Evolutionary conservation across 345 rosid genomes (phyloP).

Genomic region (Eutrema japonicum): DNA sequence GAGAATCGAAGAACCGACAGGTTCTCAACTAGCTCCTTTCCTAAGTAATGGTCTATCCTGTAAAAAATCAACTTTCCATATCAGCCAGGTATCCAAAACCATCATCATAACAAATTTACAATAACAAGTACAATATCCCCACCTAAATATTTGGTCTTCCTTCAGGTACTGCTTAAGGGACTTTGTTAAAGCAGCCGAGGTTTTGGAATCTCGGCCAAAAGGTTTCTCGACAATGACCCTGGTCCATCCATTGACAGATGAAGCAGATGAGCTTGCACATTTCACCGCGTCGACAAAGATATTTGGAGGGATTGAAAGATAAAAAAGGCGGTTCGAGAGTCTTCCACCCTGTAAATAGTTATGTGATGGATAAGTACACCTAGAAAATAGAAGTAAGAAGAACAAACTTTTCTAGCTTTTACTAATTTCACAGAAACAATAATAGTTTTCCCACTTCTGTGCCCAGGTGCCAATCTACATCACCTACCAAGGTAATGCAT

Average conservation of each 20-base stretch:
- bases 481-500: constrained; percentile 12
- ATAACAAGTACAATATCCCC: constrained; percentile 22
- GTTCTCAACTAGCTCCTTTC: constrained; percentile 98
- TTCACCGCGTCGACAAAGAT: constrained; percentile 88
- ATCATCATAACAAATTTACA: neutral
- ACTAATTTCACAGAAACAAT: neutral
- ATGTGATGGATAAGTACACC: constrained; percentile 13
- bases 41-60: constrained; percentile 98
- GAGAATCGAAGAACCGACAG: constrained; percentile 96
- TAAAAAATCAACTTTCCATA: constrained; percentile 18
- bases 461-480: neutral
- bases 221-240: constrained; percentile 99
- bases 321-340: constrained; percentile 85
- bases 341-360: constrained; percentile 64
- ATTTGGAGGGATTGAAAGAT: constrained; percentile 93
- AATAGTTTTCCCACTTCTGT: neutral
- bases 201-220: constrained; percentile 92
- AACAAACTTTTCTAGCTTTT: neutral
- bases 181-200: constrained; percentile 90
- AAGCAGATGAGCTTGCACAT: constrained; percentile 89
- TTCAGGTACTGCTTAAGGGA: constrained; percentile 76
- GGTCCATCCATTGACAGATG: constrained; percentile 93
- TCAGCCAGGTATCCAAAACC: constrained; percentile 16
- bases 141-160: constrained; percentile 99
- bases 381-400: neutral